Base-by-base conservation (phyloP, 2,329 filamentous ascomycete genomes). In the Graphilbum sp. region DNA sequence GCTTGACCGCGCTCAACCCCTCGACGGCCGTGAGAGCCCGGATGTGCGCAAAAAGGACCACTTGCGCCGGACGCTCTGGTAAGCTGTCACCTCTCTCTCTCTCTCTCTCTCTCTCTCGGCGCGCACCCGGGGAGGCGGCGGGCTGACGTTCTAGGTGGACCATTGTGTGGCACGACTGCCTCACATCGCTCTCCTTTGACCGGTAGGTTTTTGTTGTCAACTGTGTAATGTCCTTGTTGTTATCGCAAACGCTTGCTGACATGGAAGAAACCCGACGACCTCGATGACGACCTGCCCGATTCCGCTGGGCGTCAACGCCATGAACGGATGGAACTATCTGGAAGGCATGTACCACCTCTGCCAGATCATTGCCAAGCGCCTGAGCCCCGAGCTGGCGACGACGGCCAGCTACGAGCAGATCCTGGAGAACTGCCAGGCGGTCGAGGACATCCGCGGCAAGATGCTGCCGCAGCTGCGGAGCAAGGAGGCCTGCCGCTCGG, bases 271-370 rank as follows among this genome's bases (percentile, higher is more conserved):
- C 6, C 73, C 75, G 2, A 75, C 77, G 62, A 76, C 74, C 18
- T 71, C 68, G 48, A 67, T 71, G 42, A 62, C 70, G 25, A 63
- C 66, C 48, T 68, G 68, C 45, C 58, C 67, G 8, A 67, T 74
- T 35, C 65, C 73, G 5, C 47, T 64, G 36, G 58, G 59, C 8
- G 52, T 59, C 0, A 59, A 52, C 1, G 51, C 62, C 20, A 57
- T 56, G 3, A 64, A 66, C 23, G 66, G 69, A 20, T 66, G 67
- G 45, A 64, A 64, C 2, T 79, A 79, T 46, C 61, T 75, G 7
- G 72, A 78, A 49, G 70, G 69, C 41, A 77, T 78, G 70, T 76
- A 76, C 46, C 66, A 72, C 45, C 64, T 79, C 19, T 74, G 71
- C 46, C 62, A 74, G 42, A 64, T 75, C 21, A 72, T 78, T 30